These are phyloP conservation scores for Sphaerosporella brunnea DNA, from an alignment of 495 filamentous ascomycete species.

Conservation along the genomic window DNA sequence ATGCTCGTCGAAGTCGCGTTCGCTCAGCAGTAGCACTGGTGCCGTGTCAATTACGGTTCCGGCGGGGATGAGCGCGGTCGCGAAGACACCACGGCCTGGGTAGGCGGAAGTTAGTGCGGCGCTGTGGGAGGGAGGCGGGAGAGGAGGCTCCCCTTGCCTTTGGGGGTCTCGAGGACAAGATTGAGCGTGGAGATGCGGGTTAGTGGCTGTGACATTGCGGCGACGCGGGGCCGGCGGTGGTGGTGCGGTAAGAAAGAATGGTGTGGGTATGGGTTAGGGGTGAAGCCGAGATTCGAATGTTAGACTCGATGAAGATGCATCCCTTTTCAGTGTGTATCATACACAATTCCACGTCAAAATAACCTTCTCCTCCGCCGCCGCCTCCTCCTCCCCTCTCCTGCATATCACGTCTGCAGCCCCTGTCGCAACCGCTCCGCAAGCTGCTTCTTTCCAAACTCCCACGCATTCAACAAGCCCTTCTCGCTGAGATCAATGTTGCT, in stretches of 20 bases:
- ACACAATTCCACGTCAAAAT: no score
- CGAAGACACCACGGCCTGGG: slow-evolving; percentile 38
- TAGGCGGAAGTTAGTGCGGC: background rate
- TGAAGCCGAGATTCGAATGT: no score
- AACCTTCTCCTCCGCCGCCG: no score
- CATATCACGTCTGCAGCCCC: no score
- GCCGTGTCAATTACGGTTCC: slow-evolving; percentile 35
- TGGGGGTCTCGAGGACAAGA: slow-evolving; percentile 28
- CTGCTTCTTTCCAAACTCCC: slow-evolving; percentile 87
- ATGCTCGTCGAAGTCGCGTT: slow-evolving; percentile 32
- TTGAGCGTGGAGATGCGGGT: slow-evolving; percentile 5
- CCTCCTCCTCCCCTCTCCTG: no score
- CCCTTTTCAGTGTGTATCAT: no score
- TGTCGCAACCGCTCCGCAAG: slow-evolving; percentile 82
- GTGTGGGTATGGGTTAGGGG: no score
- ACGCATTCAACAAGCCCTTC: slow-evolving; percentile 85
- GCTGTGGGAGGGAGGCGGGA: no score
- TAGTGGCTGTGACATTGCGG: no score
- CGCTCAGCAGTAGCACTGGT: slow-evolving; percentile 35
- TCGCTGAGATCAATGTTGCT: slow-evolving; percentile 89
- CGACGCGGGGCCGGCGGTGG: no score
- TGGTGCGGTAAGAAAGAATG: no score
- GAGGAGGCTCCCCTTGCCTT: slow-evolving; percentile 27
- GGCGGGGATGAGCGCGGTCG: slow-evolving; percentile 30
- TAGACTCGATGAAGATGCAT: no score